Evolutionary conservation across 768 basidiomycete genomes (phyloP), one percentile per base, ranked within the genome.

Genomic region (Leucocoprinus birnbaumii): DNA sequence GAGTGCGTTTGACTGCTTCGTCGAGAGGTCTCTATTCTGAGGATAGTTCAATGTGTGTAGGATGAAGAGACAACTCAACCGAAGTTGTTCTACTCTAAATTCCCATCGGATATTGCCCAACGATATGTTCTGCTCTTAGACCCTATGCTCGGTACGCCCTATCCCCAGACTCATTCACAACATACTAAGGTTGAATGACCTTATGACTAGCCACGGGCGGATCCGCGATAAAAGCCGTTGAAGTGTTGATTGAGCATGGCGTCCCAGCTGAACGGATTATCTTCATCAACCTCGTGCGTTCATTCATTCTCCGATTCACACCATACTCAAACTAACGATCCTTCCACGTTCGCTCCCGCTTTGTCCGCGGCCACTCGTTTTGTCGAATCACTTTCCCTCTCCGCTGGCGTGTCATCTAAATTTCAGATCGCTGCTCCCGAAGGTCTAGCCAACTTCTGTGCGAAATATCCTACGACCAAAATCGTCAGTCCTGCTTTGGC

Each of bases 221-320:
- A 43, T 98, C 95, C 3, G 96, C 95, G 7, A 94, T 95, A 71
- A 98, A 98, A 67, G 97, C 97, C 0, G 89, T 98, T 49, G 96
- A 98, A 67, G 89, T 98, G 3, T 77, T 98, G 11, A 85, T 89
- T 70, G 89, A 93, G 44, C 86, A 93, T 63, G 91, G 91, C 18
- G 97, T 99, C 26, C 87, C 91, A 14, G 93, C 97, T 70, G 94
- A 97, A 56, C 83, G 93, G 53, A 96, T 98, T 58, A 89, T 97
- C 60, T 97, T 98, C 71, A 83, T 97, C 57, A 96, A 98, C 66
- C 71, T 98, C 66, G 94, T 93, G 53, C 51, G 82, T 55, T 7
- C 35, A n/a, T n/a, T 22, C 26, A 22, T n/a, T 26, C 22, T 31
- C 22, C 34, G 35, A 19, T 58, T 56, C 2, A 0, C 45, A 6